Evolutionary conservation across 352 stramenopile species (phyloP).

Genomic region (Pythium rhizo-oryzae): DNA sequence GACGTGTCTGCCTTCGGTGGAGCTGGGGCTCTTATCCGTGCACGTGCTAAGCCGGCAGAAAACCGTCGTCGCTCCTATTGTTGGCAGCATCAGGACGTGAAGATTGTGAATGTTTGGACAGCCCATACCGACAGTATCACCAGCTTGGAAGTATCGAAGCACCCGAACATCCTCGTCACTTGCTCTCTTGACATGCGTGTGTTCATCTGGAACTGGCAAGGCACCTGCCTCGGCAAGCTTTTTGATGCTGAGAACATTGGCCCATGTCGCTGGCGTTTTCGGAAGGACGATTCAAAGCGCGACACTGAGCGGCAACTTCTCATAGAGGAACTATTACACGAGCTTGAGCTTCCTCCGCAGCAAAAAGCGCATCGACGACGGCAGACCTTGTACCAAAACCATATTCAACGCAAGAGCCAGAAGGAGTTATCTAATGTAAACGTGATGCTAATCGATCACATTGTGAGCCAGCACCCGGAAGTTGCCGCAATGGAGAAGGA

Average conservation of each 20-base stretch:
- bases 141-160: conserved; percentile 55
- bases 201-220: conserved; percentile 73
- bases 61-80: conserved; percentile 21
- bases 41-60: background rate
- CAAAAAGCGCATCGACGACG: conserved; percentile 45
- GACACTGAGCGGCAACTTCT: conserved; percentile 43
- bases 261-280: conserved; percentile 52
- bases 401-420: conserved; percentile 50
- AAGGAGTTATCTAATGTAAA: conserved; percentile 52
- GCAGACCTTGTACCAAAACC: conserved; percentile 49
- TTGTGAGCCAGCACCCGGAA: conserved; percentile 66
- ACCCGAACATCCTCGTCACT: conserved; percentile 66
- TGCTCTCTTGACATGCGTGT: conserved; percentile 68
- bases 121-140: conserved; percentile 56
- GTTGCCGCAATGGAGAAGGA: conserved; percentile 41
- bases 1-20: background rate
- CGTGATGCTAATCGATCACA: conserved; percentile 63
- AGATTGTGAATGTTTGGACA: conserved; percentile 44
- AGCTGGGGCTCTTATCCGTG: conserved; percentile 14
- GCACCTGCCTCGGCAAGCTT: conserved; percentile 56
- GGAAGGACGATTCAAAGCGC: conserved; percentile 54
- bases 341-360: conserved; percentile 52
- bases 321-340: conserved; percentile 40
- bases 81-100: conserved; percentile 37
- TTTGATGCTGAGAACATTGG: conserved; percentile 65